Conservation (phyloP, 2,329 filamentous ascomycete species). For the Exophiala phaeomuriformis region DNA sequence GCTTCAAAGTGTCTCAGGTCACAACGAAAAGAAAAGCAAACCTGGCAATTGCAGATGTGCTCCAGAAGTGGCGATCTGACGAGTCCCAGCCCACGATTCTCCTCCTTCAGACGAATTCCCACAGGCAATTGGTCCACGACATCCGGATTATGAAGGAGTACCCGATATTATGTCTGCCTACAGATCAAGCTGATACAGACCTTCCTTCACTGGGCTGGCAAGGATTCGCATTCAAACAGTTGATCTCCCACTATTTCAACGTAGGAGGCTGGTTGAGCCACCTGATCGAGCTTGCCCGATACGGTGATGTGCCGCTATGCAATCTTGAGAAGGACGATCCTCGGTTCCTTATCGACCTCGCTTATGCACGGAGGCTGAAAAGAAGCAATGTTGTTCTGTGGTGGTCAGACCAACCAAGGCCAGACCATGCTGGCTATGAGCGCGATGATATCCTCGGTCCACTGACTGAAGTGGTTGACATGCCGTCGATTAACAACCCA, state of each 20-base stretch:
- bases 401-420: constrained; percentile 84
- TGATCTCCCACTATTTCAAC: constrained; percentile 84
- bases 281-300: constrained; percentile 76
- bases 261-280: constrained; percentile 90
- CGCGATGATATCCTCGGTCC: constrained; percentile 78
- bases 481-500: constrained; percentile 88
- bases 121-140: constrained; percentile 72
- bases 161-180: constrained; percentile 71
- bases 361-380: constrained; percentile 83
- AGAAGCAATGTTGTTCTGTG: constrained; percentile 90
- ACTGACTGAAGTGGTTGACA: constrained; percentile 72
- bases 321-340: constrained; percentile 94
- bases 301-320: constrained; percentile 89
- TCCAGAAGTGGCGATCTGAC: constrained; percentile 86
- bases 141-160: constrained; percentile 77
- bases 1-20: constrained; percentile 79
- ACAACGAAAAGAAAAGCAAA: constrained; percentile 84
- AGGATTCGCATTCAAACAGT: constrained; percentile 71
- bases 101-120: constrained; percentile 84
- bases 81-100: constrained; percentile 73
- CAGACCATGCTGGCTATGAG: constrained; percentile 94
- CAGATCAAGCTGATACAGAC: constrained; percentile 76
- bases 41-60: constrained; percentile 75
- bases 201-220: constrained; percentile 93
- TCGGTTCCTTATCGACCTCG: constrained; percentile 88